phyloP scores from a whole-genome alignment of 257 asterid genomes.

The Ajuga chamaepitys region DNA sequence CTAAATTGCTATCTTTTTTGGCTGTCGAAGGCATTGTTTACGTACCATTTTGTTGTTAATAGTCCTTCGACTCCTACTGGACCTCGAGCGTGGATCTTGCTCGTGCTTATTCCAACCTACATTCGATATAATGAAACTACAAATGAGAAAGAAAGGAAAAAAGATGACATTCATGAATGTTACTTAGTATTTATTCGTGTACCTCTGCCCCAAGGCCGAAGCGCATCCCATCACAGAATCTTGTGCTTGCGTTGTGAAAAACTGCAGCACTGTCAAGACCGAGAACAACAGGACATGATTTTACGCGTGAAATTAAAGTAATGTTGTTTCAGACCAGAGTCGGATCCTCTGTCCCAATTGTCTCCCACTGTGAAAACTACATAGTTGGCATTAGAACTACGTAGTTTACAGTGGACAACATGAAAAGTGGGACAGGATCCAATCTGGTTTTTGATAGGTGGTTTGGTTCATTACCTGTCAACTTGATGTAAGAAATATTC shows the following conservation, averaged over 20 bases:
- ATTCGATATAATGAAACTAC: neutral
- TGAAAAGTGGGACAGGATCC: too few relatives aligned
- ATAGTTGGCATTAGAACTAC: too few relatives aligned
- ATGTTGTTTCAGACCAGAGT: neutral
- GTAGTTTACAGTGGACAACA: too few relatives aligned
- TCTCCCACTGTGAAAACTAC: too few relatives aligned
- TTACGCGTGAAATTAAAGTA: neutral
- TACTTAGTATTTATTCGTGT: neutral
- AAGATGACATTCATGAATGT: neutral
- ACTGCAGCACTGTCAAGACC: conserved; percentile 53
- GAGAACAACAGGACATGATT: neutral
- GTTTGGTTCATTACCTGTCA: conserved; percentile 20
- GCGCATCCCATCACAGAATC: conserved; percentile 70
- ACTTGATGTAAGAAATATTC: conserved; percentile 29
- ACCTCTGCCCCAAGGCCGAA: conserved; percentile 79
- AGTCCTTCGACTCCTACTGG: conserved; percentile 76
- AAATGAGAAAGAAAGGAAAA: neutral
- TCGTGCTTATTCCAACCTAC: conserved; percentile 69
- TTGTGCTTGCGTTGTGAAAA: conserved; percentile 64
- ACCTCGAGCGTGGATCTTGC: conserved; percentile 72
- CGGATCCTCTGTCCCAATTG: too few relatives aligned
- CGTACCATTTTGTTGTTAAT: conserved; percentile 53
- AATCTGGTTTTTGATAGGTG: neutral
- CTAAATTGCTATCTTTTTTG: too few relatives aligned
- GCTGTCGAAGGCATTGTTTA: neutral